Percentiles rank a stretch among this genome's conserved stretches.
Evolutionary conservation across 1,139 yeast genomes (phyloP).

Genomic region (Kurtzmaniella quercitrusa): DNA sequence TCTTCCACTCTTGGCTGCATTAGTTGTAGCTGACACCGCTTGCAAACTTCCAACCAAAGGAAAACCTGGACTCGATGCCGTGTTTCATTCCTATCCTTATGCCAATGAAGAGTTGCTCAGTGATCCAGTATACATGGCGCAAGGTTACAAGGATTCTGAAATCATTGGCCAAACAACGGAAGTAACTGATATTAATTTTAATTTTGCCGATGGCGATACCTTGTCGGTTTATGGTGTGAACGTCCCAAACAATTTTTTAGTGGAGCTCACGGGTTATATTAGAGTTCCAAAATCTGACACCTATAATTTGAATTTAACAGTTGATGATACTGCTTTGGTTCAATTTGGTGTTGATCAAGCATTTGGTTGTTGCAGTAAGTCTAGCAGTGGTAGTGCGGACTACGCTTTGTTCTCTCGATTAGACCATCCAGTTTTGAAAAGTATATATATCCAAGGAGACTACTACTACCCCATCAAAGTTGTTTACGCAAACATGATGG

Average conservation of each 20-base stretch:
- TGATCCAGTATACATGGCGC: background rate
- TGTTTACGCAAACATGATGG: too few species aligned
- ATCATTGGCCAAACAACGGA: background rate
- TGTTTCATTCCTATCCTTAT: background rate
- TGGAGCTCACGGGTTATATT: background rate
- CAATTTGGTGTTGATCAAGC: constrained; percentile 19
- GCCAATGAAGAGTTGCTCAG: too few species aligned
- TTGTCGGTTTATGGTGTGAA: background rate
- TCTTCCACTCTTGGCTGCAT: background rate
- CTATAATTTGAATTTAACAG: background rate
- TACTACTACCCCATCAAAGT: too few species aligned
- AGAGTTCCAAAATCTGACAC: background rate
- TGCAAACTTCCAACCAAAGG: background rate
- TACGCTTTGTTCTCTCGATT: too few species aligned
- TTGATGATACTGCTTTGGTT: constrained; percentile 20
- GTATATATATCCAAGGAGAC: too few species aligned
- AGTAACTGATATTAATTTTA: background rate
- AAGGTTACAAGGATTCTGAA: background rate
- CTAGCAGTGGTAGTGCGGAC: too few species aligned
- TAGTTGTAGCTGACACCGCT: background rate
- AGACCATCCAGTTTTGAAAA: too few species aligned
- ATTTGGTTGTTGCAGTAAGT: constrained; percentile 20
- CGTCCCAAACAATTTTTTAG: background rate
- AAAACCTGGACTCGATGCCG: background rate
- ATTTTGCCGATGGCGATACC: background rate